phyloP scores from a whole-genome alignment of 2,329 filamentous ascomycete genomes.

The Epichloe hybrida region DNA sequence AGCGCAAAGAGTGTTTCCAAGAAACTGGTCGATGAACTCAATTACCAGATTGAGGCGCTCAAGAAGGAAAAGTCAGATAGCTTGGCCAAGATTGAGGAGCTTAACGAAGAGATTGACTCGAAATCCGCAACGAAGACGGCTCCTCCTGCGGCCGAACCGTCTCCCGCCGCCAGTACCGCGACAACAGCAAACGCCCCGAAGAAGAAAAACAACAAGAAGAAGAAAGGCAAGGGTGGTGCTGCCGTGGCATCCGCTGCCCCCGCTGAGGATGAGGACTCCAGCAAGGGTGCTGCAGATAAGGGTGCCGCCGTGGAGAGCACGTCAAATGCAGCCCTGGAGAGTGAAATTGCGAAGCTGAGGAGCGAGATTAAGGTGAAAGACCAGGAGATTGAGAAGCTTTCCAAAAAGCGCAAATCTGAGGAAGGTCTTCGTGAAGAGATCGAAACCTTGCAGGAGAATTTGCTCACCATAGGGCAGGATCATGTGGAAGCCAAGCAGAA shows the following conservation, averaged over 20 bases:
- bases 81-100: slow-evolving; percentile 22
- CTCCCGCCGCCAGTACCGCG: slow-evolving; percentile 10
- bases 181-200: slow-evolving; percentile 16
- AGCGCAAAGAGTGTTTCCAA: slow-evolving; percentile 28
- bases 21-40: slow-evolving; percentile 25
- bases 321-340: slow-evolving; percentile 27
- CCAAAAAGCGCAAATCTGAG: slow-evolving; percentile 56
- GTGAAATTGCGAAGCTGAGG: slow-evolving; percentile 36
- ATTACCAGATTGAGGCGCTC: slow-evolving; percentile 22
- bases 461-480: slow-evolving; percentile 67
- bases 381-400: slow-evolving; percentile 56
- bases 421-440: slow-evolving; percentile 76
- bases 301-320: slow-evolving; percentile 8
- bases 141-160: slow-evolving; percentile 11
- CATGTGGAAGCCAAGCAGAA: slow-evolving; percentile 73
- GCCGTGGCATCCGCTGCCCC: slow-evolving; percentile 19
- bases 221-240: slow-evolving; percentile 67
- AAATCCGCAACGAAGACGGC: slow-evolving; percentile 10
- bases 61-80: slow-evolving; percentile 20
- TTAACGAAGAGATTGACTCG: slow-evolving; percentile 30
- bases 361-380: slow-evolving; percentile 51
- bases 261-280: slow-evolving; percentile 20
- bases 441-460: slow-evolving; percentile 65
- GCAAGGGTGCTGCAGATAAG: background rate
- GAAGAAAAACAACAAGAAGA: slow-evolving; percentile 78